Base-by-base conservation (phyloP, 106 monocot species). In the Dioscorea alata region DNA sequence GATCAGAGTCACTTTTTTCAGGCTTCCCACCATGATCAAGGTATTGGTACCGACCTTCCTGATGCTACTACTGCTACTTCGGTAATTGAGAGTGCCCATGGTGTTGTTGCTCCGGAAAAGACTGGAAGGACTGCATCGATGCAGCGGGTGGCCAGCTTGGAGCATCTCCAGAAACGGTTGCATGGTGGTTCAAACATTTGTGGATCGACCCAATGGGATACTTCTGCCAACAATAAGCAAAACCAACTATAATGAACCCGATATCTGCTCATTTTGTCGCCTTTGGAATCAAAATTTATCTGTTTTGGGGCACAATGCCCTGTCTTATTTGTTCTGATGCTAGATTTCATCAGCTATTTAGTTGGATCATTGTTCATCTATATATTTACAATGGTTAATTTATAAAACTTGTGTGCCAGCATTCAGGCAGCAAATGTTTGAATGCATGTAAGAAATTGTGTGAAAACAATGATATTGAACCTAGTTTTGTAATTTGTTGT, bases 101-200 rank as follows among this genome's bases (percentile, higher is more conserved):
- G 50, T 42, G 25, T 66, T 48, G 63, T 21, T 12, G 28, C 33
- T 31, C 25, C 23, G 8, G 54, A 31, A 33, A 78, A 71, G 74
- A 83, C 74, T 71, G 68, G 33, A 0, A 68, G 64, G 49, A 49
- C 61, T 42, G 48, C 50, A 7, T 81, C 84, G 2, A 24, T 75
- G 75, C 67, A 79, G 17, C 68, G 75, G 12, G 81, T 76, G 7
- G 81, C 75, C 8, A 84, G 81, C 73, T 52, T 84, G 66, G 84
- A 84, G 62, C 50, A 61, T 48, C 80, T 83, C 24, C 89, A 89
- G 76, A 80, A 79, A 23, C 65, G 64, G 31, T 82, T 89, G 24
- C 19, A 35, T 67, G 76, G 63, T 4, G 77, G 58, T 13, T 23
- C 57, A 2, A 23, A 58, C 33, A 19, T 72, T 2, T 76, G 49